phyloP scores from a whole-genome alignment of 352 stramenopile species.

The Pythium monospermum region DNA sequence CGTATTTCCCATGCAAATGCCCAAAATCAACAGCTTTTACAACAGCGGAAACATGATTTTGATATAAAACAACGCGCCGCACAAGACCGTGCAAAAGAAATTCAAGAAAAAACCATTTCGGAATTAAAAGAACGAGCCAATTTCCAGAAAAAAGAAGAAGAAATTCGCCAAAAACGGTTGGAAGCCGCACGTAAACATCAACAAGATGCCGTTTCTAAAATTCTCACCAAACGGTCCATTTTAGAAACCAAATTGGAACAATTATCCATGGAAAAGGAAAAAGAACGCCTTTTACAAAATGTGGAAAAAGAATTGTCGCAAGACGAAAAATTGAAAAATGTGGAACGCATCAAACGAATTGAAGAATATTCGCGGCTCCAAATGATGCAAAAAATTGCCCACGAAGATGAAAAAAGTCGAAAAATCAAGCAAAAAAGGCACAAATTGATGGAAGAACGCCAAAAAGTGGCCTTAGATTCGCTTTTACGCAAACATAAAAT shows the following conservation, averaged over 20 bases:
- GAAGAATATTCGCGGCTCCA: slow-evolving; percentile 63
- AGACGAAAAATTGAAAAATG: slow-evolving; percentile 62
- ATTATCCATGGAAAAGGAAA: slow-evolving; percentile 30
- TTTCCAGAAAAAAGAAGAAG: slow-evolving; percentile 63
- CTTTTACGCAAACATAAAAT: slow-evolving; percentile 69
- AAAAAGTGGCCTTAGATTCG: slow-evolving; percentile 59
- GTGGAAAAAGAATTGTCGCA: slow-evolving; percentile 50
- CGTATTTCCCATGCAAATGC: slow-evolving; percentile 50
- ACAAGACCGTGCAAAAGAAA: slow-evolving; percentile 41
- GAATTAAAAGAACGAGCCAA: slow-evolving; percentile 55
- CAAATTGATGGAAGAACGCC: slow-evolving; percentile 43
- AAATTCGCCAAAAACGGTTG: slow-evolving; percentile 56
- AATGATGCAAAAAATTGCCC: slow-evolving; percentile 45
- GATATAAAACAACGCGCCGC: slow-evolving; percentile 53
- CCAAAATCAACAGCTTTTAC: slow-evolving; percentile 54
- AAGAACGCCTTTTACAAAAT: slow-evolving; percentile 37
- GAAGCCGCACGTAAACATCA: slow-evolving; percentile 43
- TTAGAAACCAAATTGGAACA: slow-evolving; percentile 38
- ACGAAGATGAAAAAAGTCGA: slow-evolving; percentile 52
- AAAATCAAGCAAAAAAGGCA: slow-evolving; percentile 63
- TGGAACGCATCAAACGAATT: slow-evolving; percentile 68
- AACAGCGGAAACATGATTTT: slow-evolving; percentile 61
- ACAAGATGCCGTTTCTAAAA: slow-evolving; percentile 29
- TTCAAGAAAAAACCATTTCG: slow-evolving; percentile 48
- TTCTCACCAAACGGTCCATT: slow-evolving; percentile 39